Conservation (phyloP, 352 stramenopile genomes). For the Globisporangium polare region DNA sequence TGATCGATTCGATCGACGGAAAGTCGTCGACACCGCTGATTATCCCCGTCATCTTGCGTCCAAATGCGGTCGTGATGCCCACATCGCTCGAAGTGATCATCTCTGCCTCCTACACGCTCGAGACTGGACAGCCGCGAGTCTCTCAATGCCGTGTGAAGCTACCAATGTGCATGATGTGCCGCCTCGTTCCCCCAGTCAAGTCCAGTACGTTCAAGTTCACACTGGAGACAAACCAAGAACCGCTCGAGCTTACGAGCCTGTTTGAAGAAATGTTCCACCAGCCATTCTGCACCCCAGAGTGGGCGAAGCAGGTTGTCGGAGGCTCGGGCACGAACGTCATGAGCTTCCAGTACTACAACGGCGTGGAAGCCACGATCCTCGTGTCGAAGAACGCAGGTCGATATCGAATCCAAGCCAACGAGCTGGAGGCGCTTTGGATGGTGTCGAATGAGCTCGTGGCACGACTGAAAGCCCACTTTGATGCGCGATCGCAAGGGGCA, state of each 20-base stretch:
- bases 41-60: conserved; percentile 52
- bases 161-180: conserved; percentile 71
- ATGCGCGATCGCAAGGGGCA: background rate
- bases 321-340: conserved; percentile 69
- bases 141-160: conserved; percentile 60
- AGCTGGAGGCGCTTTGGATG: conserved; percentile 79
- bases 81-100: conserved; percentile 61
- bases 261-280: conserved; percentile 89
- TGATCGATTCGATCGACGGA: conserved; percentile 71
- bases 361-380: conserved; percentile 79
- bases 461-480: conserved; percentile 55
- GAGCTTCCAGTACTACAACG: conserved; percentile 89
- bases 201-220: conserved; percentile 86
- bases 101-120: conserved; percentile 68
- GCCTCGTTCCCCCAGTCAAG: conserved; percentile 74
- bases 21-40: conserved; percentile 59
- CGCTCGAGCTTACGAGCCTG: conserved; percentile 60
- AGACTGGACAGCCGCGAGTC: conserved; percentile 64
- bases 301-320: conserved; percentile 59
- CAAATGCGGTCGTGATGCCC: conserved; percentile 46
- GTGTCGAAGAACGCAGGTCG: conserved; percentile 88
- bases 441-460: conserved; percentile 72
- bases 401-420: conserved; percentile 86
- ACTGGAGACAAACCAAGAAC: conserved; percentile 82
- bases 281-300: conserved; percentile 60